Evolutionary conservation across 2,329 filamentous ascomycete genomes (phyloP), one percentile per base, ranked within the genome.

Genomic region (Cryphonectria parasitica): DNA sequence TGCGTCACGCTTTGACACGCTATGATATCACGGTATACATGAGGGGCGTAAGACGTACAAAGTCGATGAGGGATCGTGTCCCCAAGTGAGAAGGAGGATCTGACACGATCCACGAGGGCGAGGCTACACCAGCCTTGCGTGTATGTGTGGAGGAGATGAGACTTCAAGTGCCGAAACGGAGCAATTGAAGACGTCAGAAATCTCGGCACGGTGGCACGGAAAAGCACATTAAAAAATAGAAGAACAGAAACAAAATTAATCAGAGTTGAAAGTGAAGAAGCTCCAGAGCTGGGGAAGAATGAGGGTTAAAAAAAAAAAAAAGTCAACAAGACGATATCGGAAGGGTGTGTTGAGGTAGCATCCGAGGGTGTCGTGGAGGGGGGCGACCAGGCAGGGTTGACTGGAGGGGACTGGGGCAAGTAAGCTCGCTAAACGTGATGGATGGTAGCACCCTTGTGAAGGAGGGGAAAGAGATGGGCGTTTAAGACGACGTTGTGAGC

Each of bases 361-460:
- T 72, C 63, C 69, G 66, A 68, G 64, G 60, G 61, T 28, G 63
- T 67, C 66, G 60, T 60, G 69, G 63, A 66, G 63, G 70, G 66
- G 66, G 52, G 66, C 64, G 63, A 52, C 36, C 64, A 54, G 28
- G 54, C 64, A 72, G 67, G 69, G 71, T 64, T 71, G 66, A 25
- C 69, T 58, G 65, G n/a, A 67, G 72, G 52, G 31, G 58, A 66
- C 67, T 58, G 62, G 70, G 49, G 67, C 71, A 64, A 63, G 67
- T 43, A 67, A 72, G 72, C 72, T 73, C 70, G 70, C 72, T 70
- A 72, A 69, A 66, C 63, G 71, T 72, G 71, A 72, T 66, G 66
- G 69, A 52, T 64, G 64, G 66, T 66, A 58, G 69, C 71, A 68
- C 65, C 60, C 69, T 64, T 69, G 67, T 68, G 72, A 71, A 66